Percentiles rank a stretch among this genome's conserved stretches.
phyloP scores from a whole-genome alignment of 164 flowering plant genomes.

The Vitis rupestris region DNA sequence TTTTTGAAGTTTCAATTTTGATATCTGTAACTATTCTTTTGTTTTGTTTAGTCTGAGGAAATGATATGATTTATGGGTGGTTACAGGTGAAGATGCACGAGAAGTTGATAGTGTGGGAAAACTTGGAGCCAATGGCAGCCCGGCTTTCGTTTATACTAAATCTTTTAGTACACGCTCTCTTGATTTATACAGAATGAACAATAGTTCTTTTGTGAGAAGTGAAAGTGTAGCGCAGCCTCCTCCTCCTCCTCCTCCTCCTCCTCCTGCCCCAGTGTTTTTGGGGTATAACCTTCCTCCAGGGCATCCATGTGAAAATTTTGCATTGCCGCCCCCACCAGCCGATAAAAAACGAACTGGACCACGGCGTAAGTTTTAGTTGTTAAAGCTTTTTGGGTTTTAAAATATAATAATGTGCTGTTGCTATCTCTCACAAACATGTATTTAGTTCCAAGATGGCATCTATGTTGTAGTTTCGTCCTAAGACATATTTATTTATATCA shows the following conservation, averaged over 20 bases:
- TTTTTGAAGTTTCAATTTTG: not conserved
- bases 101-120: conserved; percentile 18
- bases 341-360: conserved; percentile 78
- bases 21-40: not conserved
- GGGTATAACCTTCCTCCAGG: conserved; percentile 74
- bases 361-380: conserved; percentile 49
- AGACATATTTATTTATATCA: not conserved
- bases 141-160: conserved; percentile 5
- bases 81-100: conserved; percentile 46
- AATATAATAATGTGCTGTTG: not conserved
- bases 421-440: not conserved
- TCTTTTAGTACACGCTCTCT: not conserved
- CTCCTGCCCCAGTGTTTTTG: conserved; percentile 27
- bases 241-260: conserved; percentile 31
- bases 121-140: conserved; percentile 20
- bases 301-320: conserved; percentile 58
- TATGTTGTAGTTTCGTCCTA: too few relatives aligned
- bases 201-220: not conserved
- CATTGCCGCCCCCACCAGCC: conserved; percentile 75
- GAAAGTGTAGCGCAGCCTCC: conserved; percentile 18
- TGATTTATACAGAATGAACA: too few relatives aligned
- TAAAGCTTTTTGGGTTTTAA: not conserved
- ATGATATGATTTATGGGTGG: conserved; percentile 6
- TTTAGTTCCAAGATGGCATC: not conserved
- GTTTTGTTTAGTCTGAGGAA: not conserved